These are phyloP conservation scores for Collybia nuda DNA, from an alignment of 768 basidiomycete genomes.

Conservation along the genomic window DNA sequence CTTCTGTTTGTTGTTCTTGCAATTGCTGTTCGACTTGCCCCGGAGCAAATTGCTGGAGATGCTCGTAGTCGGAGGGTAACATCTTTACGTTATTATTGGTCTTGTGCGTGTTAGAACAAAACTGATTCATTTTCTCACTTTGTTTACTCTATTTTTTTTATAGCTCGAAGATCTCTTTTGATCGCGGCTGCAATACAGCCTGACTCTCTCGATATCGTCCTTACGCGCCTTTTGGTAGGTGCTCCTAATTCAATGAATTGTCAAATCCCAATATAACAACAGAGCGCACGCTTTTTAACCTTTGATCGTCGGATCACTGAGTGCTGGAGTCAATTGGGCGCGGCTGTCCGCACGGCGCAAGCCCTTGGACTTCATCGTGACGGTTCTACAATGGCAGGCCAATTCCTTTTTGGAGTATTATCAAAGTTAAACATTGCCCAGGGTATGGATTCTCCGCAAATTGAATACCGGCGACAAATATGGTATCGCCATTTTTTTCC, in stretches of 20 bases:
- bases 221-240: conserved; percentile 84
- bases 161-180: conserved; percentile 84
- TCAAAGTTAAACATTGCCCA: conserved; percentile 23
- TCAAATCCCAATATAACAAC: conserved; percentile 33
- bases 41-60: conserved; percentile 82
- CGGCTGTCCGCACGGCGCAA: conserved; percentile 90
- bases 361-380: conserved; percentile 92
- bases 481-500: conserved; percentile 50
- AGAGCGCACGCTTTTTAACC: conserved; percentile 60
- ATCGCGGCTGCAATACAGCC: conserved; percentile 93
- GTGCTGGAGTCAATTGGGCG: conserved; percentile 95
- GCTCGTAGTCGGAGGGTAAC: conserved; percentile 72
- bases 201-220: conserved; percentile 89
- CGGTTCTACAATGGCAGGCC: conserved; percentile 72
- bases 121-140: conserved; percentile 2
- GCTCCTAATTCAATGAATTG: conserved; percentile 30
- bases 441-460: conserved; percentile 72
- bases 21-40: conserved; percentile 81
- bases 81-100: conserved; percentile 93
- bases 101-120: conserved; percentile 54
- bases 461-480: conserved; percentile 87
- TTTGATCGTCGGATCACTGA: conserved; percentile 88
- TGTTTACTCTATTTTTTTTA: conserved; percentile 13
- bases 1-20: conserved; percentile 93
- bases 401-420: not conserved